Percentiles rank a stretch among this genome's conserved stretches.
These are phyloP conservation scores for Penicillium cinerascens DNA, from an alignment of 495 filamentous ascomycete genomes.

Conservation along the genomic window DNA sequence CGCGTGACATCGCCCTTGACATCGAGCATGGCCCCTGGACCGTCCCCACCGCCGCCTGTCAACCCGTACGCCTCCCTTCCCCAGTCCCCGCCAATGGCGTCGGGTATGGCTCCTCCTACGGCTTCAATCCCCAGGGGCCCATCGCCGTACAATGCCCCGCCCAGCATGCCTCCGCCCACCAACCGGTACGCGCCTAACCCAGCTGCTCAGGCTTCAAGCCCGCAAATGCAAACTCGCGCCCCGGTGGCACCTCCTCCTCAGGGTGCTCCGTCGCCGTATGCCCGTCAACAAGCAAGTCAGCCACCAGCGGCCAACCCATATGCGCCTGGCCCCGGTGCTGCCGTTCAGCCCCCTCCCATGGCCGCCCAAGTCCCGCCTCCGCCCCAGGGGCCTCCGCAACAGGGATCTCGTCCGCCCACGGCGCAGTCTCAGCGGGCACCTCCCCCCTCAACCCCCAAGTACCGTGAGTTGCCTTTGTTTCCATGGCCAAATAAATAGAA, in stretches of 20 bases:
- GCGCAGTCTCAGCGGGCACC: constrained; percentile 46
- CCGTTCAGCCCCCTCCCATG: constrained; percentile 37
- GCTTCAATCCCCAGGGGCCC: constrained; percentile 67
- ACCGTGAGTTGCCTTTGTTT: constrained; percentile 54
- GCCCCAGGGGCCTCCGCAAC: constrained; percentile 34
- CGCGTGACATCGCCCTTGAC: constrained; percentile 55
- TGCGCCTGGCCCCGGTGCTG: constrained; percentile 39
- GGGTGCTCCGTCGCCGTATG: constrained; percentile 57
- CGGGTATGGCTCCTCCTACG: constrained; percentile 40
- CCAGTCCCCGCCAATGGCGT: constrained; percentile 30
- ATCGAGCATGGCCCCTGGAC: constrained; percentile 38
- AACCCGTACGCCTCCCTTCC: constrained; percentile 67
- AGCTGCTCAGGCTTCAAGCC: constrained; percentile 48
- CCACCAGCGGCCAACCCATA: constrained; percentile 44
- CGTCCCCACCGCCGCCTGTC: constrained; percentile 55
- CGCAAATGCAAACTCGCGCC: constrained; percentile 38
- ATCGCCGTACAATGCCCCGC: constrained; percentile 87
- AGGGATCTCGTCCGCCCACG: constrained; percentile 49
- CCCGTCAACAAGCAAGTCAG: constrained; percentile 42
- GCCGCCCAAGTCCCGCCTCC: constrained; percentile 42
- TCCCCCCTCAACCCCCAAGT: constrained; percentile 54
- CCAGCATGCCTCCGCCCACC: constrained; percentile 64
- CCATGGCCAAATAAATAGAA: background rate
- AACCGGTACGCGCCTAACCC: constrained; percentile 88
- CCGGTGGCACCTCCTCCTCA: constrained; percentile 51